Evolutionary conservation across 345 rosid species (phyloP).

Genomic region (Citrus reticulata): DNA sequence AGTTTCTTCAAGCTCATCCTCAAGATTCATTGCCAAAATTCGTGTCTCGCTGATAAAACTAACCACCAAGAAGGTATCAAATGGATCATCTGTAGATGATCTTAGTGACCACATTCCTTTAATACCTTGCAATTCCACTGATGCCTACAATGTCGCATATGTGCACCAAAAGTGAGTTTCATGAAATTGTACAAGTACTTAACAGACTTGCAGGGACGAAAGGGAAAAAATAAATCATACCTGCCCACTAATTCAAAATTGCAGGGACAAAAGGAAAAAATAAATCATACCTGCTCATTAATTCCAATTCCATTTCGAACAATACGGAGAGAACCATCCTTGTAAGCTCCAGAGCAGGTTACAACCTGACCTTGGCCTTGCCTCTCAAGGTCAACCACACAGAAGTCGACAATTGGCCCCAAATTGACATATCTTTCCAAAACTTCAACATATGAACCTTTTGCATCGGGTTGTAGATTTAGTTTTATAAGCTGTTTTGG

Average conservation of each 20-base stretch:
- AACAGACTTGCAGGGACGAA: neutral
- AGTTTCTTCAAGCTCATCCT: conserved; percentile 95
- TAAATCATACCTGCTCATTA: conserved; percentile 73
- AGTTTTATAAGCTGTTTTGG: conserved; percentile 74
- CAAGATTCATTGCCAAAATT: conserved; percentile 88
- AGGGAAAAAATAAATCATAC: conserved; percentile 27
- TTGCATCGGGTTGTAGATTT: conserved; percentile 78
- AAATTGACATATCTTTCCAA: conserved; percentile 83
- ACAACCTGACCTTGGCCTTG: conserved; percentile 99
- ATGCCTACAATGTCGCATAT: conserved; percentile 52
- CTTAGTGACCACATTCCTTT: conserved; percentile 99
- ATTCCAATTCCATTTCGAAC: conserved; percentile 98
- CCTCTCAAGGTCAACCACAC: conserved; percentile 96
- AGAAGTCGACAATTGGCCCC: conserved; percentile 93
- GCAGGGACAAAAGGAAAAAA: conserved; percentile 1
- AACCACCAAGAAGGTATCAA: conserved; percentile 88
- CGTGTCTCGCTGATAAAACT: conserved; percentile 94
- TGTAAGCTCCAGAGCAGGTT: conserved; percentile 94
- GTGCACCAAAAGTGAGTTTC: conserved; percentile 8
- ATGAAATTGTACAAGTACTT: neutral
- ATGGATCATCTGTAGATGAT: conserved; percentile 82
- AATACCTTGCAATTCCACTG: conserved; percentile 96
- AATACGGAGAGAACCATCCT: conserved; percentile 95
- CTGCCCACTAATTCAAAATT: conserved; percentile 78
- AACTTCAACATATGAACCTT: conserved; percentile 87